Evolutionary conservation across 192 early-diverging fungal genomes (phyloP), one percentile per base, ranked within the genome.

Genomic region (Backusella tuberculispora): DNA sequence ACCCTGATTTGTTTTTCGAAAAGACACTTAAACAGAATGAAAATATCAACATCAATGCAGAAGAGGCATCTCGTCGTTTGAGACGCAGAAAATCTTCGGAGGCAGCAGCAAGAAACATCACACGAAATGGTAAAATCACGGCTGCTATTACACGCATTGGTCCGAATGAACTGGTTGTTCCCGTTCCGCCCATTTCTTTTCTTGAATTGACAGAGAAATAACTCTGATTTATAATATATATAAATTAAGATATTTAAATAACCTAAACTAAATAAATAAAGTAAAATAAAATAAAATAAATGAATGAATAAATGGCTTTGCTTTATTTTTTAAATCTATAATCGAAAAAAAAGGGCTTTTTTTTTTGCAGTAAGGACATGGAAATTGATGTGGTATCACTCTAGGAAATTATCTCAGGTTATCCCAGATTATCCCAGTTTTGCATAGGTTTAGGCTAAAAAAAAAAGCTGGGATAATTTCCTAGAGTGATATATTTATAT

Each of bases 1-100:
- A 76, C 14, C 81, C 81, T 6, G 81, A 83, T 42, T 29, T 76
- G 13, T 70, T 79, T 12, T 83, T 83, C 53, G 81, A 80, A 48
- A 78, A 65, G 26, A 47, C 68, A 24, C 53, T 60, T 12, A 60
- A 60, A 13, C 53, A 60, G 9, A 60, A n/a, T 60, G 53, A 60
- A 24, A 26, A 60, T 10, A 29, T 24, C 53, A 60, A 60, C 10
- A 60, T 60, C 53, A 60, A 26, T 60, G 21, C 53, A 34, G 43
- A 50, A 10, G 69, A 70, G 15, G 8, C 69, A 10, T 66, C 38
- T 24, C 64, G 73, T 38, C 77, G 71, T 26, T 46, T 47, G 40
- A 60, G 21, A 26, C 53, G 53, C 4, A 60, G 53, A 60, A 60
- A 60, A 7, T 60, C 73, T n/a, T 63, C 72, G 4, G 77, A 70